A percentile compares a stretch with the other conserved stretches of the same genome.
Evolutionary conservation across 176 grass and related monocot species (phyloP).

Genomic region (Carex kokanica): DNA sequence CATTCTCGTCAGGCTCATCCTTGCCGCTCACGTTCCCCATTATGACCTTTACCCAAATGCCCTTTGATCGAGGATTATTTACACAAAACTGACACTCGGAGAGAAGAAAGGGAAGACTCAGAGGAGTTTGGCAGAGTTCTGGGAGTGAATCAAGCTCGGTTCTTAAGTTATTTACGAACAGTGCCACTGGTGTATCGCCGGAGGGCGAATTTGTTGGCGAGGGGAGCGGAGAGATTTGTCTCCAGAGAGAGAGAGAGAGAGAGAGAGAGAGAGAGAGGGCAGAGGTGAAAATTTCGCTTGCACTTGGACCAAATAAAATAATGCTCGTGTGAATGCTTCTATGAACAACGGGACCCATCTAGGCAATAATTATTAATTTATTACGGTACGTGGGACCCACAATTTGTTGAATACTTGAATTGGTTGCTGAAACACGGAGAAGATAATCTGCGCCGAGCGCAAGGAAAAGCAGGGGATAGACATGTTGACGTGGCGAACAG

Average conservation of each 20-base stretch:
- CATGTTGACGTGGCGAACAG: conserved; percentile 2
- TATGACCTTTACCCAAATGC: conserved; percentile 12
- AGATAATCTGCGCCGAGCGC: neutral
- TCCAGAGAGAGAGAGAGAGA: conserved; percentile 10
- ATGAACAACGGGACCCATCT: neutral
- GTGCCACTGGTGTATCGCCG: conserved; percentile 44
- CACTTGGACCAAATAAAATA: neutral
- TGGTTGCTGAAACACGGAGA: conserved; percentile 2
- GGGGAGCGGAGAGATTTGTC: conserved; percentile 10
- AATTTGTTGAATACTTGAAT: neutral
- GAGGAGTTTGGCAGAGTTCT: neutral
- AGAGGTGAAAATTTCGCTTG: neutral
- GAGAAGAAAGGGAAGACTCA: neutral
- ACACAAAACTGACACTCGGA: neutral
- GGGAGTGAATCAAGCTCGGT: neutral
- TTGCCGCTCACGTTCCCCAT: conserved; percentile 91
- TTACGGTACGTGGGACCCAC: neutral
- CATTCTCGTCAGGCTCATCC: conserved; percentile 53
- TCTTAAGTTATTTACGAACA: conserved; percentile 37
- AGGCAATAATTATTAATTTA: neutral
- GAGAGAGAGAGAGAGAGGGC: neutral
- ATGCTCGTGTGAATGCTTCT: neutral
- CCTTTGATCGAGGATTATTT: conserved; percentile 22
- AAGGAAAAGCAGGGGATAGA: neutral
- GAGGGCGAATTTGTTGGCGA: conserved; percentile 2